A percentile compares a stretch with the other conserved stretches of the same genome.
These are phyloP conservation scores for Senna siamea DNA, from an alignment of 306 rosid genomes.

Conservation along the genomic window DNA sequence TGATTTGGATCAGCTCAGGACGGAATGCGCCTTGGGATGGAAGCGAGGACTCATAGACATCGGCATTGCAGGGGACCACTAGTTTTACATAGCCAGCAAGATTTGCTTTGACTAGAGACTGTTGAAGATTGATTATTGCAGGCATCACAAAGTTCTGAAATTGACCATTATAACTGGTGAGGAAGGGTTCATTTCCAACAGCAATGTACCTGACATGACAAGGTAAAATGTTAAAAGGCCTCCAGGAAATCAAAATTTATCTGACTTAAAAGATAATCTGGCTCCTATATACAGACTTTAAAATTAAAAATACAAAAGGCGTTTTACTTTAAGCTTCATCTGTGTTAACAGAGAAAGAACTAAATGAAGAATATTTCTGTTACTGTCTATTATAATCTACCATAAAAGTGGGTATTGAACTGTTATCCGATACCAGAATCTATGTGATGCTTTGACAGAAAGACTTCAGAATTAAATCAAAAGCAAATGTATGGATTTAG, in stretches of 20 bases:
- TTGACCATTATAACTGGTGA: slow-evolving; percentile 76
- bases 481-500: not conserved
- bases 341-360: not conserved
- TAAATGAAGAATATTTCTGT: not conserved
- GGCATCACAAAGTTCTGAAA: slow-evolving; percentile 78
- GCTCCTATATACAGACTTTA: slow-evolving; percentile 8
- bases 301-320: slow-evolving; percentile 11
- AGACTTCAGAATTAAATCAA: slow-evolving; percentile 21
- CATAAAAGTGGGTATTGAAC: not conserved
- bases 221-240: slow-evolving; percentile 20
- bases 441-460: not conserved
- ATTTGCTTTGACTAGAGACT: slow-evolving; percentile 78
- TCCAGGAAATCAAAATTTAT: slow-evolving; percentile 15
- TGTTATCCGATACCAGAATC: not conserved
- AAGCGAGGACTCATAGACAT: slow-evolving; percentile 79
- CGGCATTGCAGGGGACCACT: slow-evolving; percentile 98
- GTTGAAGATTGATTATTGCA: slow-evolving; percentile 75
- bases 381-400: not conserved
- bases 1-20: slow-evolving; percentile 71
- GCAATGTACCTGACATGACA: slow-evolving; percentile 74
- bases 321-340: slow-evolving; percentile 18
- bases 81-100: slow-evolving; percentile 85
- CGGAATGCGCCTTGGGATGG: slow-evolving; percentile 97
- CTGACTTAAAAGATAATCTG: not conserved
- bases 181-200: slow-evolving; percentile 97